Evolutionary conservation across 257 asterid genomes (phyloP).

Genomic region (Capsicum pubescens): DNA sequence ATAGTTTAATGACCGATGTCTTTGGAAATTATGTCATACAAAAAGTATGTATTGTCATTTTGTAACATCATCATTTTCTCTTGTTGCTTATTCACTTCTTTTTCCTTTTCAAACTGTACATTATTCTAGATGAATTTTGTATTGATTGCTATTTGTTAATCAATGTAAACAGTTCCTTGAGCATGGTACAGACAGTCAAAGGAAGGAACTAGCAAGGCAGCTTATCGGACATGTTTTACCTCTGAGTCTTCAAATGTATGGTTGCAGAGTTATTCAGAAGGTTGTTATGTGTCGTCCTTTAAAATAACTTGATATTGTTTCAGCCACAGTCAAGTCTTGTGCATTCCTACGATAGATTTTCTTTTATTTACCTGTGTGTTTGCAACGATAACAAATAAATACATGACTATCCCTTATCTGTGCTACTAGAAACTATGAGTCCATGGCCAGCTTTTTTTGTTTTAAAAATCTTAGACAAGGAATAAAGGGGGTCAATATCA

Average conservation of each 20-base stretch:
- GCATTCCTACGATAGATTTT: too few species aligned
- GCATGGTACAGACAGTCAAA: constrained; percentile 80
- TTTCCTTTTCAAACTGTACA: not conserved
- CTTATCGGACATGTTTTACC: constrained; percentile 82
- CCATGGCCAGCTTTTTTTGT: too few species aligned
- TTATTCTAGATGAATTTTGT: not conserved
- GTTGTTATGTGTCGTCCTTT: constrained; percentile 42
- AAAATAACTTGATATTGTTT: not conserved
- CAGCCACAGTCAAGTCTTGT: too few species aligned
- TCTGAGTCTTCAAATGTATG: constrained; percentile 91
- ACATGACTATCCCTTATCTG: too few species aligned
- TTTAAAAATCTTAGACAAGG: too few species aligned
- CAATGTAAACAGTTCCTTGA: constrained; percentile 69
- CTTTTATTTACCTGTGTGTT: too few species aligned
- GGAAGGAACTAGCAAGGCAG: constrained; percentile 75
- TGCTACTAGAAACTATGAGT: too few species aligned
- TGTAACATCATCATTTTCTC: not conserved
- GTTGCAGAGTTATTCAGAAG: constrained; percentile 98
- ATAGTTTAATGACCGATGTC: constrained; percentile 75
- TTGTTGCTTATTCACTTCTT: not conserved
- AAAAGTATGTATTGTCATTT: constrained; percentile 55
- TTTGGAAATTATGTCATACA: constrained; percentile 94
- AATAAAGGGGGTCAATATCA: too few species aligned
- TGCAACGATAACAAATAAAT: too few species aligned
- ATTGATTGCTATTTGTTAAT: constrained; percentile 28